Evolutionary conservation across 345 rosid species (phyloP), one percentile per base, ranked within the genome.

Genomic region (Salix dunnii): DNA sequence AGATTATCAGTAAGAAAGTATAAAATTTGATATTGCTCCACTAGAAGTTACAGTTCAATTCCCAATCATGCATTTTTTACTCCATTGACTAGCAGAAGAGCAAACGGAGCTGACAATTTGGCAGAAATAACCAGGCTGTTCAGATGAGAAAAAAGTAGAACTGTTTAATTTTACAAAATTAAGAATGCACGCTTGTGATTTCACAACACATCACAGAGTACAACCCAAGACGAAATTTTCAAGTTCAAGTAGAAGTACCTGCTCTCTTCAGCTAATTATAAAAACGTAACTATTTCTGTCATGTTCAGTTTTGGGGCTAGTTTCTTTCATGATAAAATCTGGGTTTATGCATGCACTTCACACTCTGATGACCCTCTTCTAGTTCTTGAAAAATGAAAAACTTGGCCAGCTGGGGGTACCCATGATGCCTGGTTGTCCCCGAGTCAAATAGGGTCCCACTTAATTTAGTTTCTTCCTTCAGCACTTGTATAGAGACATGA

Each of bases 371-470:
- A 28, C 33, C 70, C 21, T 66, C 30, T 49, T 30, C 77, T 63
- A 31, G 70, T 51, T 67, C 65, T 75, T 25, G 43, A 35, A 55
- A 2, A 2, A 12, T 58, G 62, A 58, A 58, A 58, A 36, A 53
- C 35, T 38, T 55, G 67, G 51, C 78, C 58, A 31, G 10, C 66
- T 53, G 67, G 28, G 6, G 4, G 36, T 58, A 2, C 28, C 73
- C 73, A 68, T 11, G 38, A 20, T 30, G 35, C 18, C 31, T 70
- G 36, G 46, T 40, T 77, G 75, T 62, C 5, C 5, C 25, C 1
- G 66, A 60, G 74, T 70, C 68, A 42, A 75, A 79, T 33, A 21
- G 60, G 82, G 80, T 18, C 73, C 80, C 70, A 68, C 60, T 9
- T 40, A 30, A 43, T 51, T 66, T 30, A 55, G 40, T 42, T 74